Conservation (phyloP, 2,329 filamentous ascomycete genomes). For the Aureobasidium sp. region DNA sequence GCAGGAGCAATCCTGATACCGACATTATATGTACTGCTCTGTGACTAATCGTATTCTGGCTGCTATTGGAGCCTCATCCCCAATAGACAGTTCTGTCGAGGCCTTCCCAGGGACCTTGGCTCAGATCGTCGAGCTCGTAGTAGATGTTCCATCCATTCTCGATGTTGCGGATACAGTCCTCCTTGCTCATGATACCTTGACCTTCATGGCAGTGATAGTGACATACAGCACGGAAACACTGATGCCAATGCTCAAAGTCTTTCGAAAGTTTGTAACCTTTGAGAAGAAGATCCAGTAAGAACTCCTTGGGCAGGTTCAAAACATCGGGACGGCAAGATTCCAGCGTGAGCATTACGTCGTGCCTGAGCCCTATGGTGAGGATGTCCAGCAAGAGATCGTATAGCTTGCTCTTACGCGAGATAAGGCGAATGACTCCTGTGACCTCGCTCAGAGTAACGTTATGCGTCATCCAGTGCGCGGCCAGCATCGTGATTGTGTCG, state of each 20-base stretch:
- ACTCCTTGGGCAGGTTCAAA: background rate
- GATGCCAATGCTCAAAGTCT: background rate
- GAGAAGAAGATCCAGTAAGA: background rate
- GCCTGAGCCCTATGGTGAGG: background rate
- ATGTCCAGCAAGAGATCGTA: background rate
- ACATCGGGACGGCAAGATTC: background rate
- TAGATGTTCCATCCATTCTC: background rate
- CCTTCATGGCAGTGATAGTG: background rate
- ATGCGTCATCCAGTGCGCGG: background rate
- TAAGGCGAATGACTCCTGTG: background rate
- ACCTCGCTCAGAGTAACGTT: background rate
- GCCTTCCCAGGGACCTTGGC: background rate
- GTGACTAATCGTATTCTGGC: no score
- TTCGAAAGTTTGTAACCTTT: accelerated
- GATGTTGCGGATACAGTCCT: background rate
- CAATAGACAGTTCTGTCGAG: no score
- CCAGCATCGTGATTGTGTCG: background rate
- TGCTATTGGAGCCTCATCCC: no score
- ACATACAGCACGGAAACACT: background rate
- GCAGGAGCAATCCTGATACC: no score
- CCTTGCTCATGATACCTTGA: background rate
- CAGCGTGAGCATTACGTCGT: background rate
- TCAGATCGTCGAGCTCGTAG: background rate
- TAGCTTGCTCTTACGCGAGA: background rate
- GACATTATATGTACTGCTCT: no score